phyloP scores from a whole-genome alignment of 2,329 filamentous ascomycete genomes.

The Verruconis gallopava region DNA sequence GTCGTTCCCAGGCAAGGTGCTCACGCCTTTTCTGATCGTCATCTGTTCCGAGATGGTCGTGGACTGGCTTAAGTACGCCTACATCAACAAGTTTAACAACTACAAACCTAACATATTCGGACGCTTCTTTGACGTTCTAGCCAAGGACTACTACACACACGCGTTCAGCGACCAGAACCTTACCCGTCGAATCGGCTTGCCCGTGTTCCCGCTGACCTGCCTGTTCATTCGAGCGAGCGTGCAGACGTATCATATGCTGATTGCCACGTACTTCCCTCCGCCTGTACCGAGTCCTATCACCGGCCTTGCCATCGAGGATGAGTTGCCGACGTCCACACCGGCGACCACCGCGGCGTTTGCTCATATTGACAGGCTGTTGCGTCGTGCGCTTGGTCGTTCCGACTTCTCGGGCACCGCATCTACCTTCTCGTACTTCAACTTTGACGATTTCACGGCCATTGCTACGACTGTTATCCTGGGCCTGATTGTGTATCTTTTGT shows the following conservation, averaged over 20 bases:
- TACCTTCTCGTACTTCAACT: slow-evolving; percentile 34
- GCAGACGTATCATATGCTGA: slow-evolving; percentile 96
- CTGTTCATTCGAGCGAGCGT: slow-evolving; percentile 89
- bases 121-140: slow-evolving; percentile 81
- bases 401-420: slow-evolving; percentile 43
- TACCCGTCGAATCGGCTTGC: slow-evolving; percentile 77
- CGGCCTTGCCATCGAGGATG: slow-evolving; percentile 46
- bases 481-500: slow-evolving; percentile 55
- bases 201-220: slow-evolving; percentile 83
- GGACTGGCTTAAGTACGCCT: slow-evolving; percentile 93
- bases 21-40: slow-evolving; percentile 87
- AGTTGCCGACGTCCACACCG: slow-evolving; percentile 41
- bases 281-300: slow-evolving; percentile 50
- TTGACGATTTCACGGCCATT: slow-evolving; percentile 62
- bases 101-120: slow-evolving; percentile 82
- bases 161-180: slow-evolving; percentile 64
- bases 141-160: slow-evolving; percentile 96
- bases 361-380: slow-evolving; percentile 64
- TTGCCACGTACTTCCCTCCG: slow-evolving; percentile 68
- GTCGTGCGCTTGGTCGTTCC: slow-evolving; percentile 61
- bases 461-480: slow-evolving; percentile 79
- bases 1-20: slow-evolving; percentile 72
- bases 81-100: slow-evolving; percentile 98
- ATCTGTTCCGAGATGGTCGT: slow-evolving; percentile 94
- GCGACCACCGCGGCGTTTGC: slow-evolving; percentile 66